Evolutionary conservation across 208 protist genomes (phyloP).

Genomic region (Naegleria lovaniensis): DNA sequence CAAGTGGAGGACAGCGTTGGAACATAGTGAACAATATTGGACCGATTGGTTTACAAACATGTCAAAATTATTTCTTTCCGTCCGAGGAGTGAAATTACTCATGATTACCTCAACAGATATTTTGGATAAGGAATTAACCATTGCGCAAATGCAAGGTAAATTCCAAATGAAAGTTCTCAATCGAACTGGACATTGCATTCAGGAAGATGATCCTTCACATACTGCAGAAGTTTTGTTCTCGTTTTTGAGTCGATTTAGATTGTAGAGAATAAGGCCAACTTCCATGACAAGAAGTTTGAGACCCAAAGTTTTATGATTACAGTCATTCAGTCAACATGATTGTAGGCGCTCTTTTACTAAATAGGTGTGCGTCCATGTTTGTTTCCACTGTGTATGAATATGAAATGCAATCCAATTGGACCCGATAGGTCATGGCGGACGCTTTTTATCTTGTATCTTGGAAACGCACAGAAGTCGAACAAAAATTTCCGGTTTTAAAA

Average conservation of each 20-base stretch:
- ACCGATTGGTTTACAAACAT: constrained; percentile 73
- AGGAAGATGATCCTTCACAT: constrained; percentile 68
- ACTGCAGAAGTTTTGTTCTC: constrained; percentile 37
- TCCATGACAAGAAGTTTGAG: too few species aligned
- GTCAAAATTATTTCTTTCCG: constrained; percentile 62
- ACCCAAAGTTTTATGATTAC: too few species aligned
- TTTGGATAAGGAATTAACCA: constrained; percentile 71
- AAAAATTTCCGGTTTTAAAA: too few species aligned
- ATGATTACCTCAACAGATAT: constrained; percentile 71
- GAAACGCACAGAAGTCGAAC: too few species aligned
- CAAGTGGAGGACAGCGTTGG: constrained; percentile 65
- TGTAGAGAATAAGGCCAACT: too few species aligned
- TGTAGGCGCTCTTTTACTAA: too few species aligned
- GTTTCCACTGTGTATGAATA: too few species aligned
- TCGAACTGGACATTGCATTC: constrained; percentile 74
- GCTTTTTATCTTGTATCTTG: too few species aligned
- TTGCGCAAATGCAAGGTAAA: constrained; percentile 86
- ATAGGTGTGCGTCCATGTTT: too few species aligned
- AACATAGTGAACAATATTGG: constrained; percentile 63
- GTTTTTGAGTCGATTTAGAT: neutral
- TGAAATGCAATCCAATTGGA: too few species aligned
- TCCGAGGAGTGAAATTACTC: constrained; percentile 69
- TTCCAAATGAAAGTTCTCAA: constrained; percentile 79
- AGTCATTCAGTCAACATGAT: too few species aligned
- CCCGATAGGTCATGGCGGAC: too few species aligned